Base-by-base conservation (phyloP, 2,329 filamentous ascomycete species). In the Trichoderma koningii region DNA sequence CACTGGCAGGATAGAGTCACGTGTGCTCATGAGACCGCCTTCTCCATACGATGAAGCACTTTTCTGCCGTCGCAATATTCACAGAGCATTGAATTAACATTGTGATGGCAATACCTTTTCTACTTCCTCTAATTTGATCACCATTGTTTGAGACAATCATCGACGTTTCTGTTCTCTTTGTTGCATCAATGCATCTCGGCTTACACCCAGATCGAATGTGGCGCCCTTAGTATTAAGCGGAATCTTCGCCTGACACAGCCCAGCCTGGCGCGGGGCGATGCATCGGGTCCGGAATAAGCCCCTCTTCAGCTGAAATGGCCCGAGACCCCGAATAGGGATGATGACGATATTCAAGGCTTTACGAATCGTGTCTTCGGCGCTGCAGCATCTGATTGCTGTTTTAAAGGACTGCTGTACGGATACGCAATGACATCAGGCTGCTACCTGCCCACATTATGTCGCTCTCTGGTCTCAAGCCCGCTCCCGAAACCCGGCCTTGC, bases 401-500 rank as follows among this genome's bases (percentile, higher is more conserved):
- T 5, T 14, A 0, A 3, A 14, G 34, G 14, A 14, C 34, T 38
- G 3, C 34, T 14, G 14, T 14, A 14, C 34, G 5, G 34, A 38
- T 38, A 38, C 10, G 34, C 10, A 38, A 38, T 38, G 34, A 38
- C 34, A 38, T 38, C 34, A 38, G 12, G 12, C 34, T 38, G 9
- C 12, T 14, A 14, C 14, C 34, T 38, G 34, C 34, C 5, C 3
- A 14, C 34, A 38, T 14, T 3, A 62, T 62, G 48, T 53, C 59
- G 48, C 59, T 44, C 7, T 53, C 38, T 34, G 9, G 7, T 5
- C 23, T 17, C 60, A 55, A 55, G 17, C 48, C 60, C 60, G 60
- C 28, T 26, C 42, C 60, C 60, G 60, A 63, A 63, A 41, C 14
- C 51, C 60, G 41, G 21, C 51, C 60, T 6, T 55, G 60, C 21